A percentile compares a stretch with the other conserved stretches of the same genome.
Conservation (phyloP, 768 basidiomycete genomes). For the Termitomyces sp. region DNA sequence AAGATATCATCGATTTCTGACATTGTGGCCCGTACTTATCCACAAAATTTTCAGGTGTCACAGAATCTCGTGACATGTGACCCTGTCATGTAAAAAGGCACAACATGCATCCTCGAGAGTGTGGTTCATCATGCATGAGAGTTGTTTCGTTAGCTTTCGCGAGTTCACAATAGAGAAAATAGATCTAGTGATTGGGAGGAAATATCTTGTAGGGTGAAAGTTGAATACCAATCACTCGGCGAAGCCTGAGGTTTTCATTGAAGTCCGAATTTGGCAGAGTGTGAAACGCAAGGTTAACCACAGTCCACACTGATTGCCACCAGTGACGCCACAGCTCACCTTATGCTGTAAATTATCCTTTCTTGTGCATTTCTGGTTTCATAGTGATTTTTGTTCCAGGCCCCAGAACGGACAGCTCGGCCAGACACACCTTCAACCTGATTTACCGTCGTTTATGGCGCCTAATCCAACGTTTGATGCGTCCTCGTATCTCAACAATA, state of each 20-base stretch:
- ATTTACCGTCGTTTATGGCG: slow-evolving; percentile 26
- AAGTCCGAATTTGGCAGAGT: slow-evolving; percentile 10
- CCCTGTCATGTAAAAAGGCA: not conserved
- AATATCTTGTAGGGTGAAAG: no score
- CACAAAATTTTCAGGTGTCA: not conserved
- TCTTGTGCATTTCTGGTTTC: slow-evolving; percentile 6
- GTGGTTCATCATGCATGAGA: not conserved
- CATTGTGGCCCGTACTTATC: slow-evolving; percentile 34
- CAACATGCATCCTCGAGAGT: no score
- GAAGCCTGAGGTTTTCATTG: not conserved
- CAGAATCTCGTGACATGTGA: slow-evolving; percentile 7
- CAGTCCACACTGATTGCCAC: not conserved
- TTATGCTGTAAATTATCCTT: slow-evolving; percentile 27
- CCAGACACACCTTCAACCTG: slow-evolving; percentile 28
- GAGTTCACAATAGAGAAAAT: not conserved
- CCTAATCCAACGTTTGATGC: slow-evolving; percentile 28
- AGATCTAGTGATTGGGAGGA: not conserved
- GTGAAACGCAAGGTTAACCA: slow-evolving; percentile 8
- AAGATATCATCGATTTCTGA: slow-evolving; percentile 89
- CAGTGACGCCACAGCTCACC: slow-evolving; percentile 9
- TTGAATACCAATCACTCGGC: not conserved
- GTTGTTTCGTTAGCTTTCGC: not conserved
- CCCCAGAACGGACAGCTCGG: slow-evolving; percentile 23
- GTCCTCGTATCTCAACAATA: slow-evolving; percentile 36
- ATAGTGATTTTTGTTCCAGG: slow-evolving; percentile 16